Conservation (phyloP, 108 stramenopile species). For the Aureococcus anophagefferens region DNA sequence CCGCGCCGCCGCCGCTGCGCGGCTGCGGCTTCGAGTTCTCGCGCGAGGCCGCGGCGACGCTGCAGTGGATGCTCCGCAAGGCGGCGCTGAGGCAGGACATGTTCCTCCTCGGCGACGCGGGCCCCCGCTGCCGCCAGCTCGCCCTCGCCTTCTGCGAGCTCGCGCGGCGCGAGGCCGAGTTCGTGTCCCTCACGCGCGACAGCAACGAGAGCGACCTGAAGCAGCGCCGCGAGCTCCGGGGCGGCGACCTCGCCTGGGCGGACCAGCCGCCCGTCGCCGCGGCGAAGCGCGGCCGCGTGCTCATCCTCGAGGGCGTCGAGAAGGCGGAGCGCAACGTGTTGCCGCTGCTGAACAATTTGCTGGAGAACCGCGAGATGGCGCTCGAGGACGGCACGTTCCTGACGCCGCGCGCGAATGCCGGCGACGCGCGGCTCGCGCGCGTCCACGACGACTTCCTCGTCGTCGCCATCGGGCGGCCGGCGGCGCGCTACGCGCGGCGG, state of each 20-base stretch:
- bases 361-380: conserved; percentile 31
- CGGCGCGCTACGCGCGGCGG: too few relatives aligned
- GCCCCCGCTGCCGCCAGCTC: too few relatives aligned
- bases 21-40: too few relatives aligned
- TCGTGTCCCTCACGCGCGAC: conserved; percentile 16
- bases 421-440: neutral
- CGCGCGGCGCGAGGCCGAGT: conserved; percentile 12
- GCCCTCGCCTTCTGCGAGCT: conserved; percentile 22
- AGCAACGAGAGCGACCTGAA: conserved; percentile 28
- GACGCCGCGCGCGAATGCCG: neutral
- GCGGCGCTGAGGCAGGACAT: conserved; percentile 17
- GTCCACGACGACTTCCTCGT: too few relatives aligned
- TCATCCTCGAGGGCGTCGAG: too few relatives aligned
- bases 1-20: too few relatives aligned
- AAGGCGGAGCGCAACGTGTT: too few relatives aligned
- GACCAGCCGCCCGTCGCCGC: conserved; percentile 30
- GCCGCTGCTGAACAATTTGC: conserved; percentile 33
- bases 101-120: too few relatives aligned
- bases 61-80: conserved; percentile 27
- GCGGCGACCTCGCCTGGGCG: conserved; percentile 2
- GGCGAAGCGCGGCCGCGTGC: conserved; percentile 20
- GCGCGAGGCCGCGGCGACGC: neutral
- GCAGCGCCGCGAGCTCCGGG: conserved; percentile 29
- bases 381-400: conserved; percentile 18
- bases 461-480: too few relatives aligned